Conservation (phyloP, 345 rosid species). For the Noccaea caerulescens region DNA sequence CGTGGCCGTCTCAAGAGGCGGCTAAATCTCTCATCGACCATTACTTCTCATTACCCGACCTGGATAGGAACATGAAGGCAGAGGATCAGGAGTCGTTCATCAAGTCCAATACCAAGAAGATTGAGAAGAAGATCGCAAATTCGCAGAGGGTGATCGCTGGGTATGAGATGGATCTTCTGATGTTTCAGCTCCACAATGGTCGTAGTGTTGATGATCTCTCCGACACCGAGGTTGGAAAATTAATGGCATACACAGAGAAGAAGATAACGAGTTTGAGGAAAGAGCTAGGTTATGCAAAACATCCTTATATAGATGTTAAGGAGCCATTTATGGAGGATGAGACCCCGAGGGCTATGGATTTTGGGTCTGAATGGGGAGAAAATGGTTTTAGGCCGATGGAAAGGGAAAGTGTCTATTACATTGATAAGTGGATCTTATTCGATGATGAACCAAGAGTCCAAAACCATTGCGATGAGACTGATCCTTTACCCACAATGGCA, state of each 20-base stretch:
- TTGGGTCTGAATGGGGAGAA: not conserved
- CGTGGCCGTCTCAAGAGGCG: slow-evolving; percentile 7
- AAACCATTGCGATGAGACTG: slow-evolving; percentile 1
- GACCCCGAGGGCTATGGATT: not conserved
- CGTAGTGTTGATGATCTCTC: not conserved
- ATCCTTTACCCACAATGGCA: not conserved
- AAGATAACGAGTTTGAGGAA: not conserved
- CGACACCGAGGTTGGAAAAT: not conserved
- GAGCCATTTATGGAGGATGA: not conserved
- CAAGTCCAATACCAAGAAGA: slow-evolving; percentile 1
- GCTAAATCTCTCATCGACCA: slow-evolving; percentile 1
- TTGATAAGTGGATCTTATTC: slow-evolving; percentile 5
- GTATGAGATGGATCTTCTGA: slow-evolving; percentile 22
- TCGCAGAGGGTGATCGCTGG: not conserved
- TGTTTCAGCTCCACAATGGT: slow-evolving; percentile 2
- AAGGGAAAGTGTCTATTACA: not conserved
- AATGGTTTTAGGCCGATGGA: not conserved
- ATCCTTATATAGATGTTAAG: not conserved
- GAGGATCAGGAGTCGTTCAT: slow-evolving; percentile 22
- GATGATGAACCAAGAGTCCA: not conserved
- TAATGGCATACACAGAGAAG: not conserved
- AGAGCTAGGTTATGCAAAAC: not conserved
- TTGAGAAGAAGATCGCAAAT: not conserved
- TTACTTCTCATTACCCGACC: not conserved
- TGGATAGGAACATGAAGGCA: slow-evolving; percentile 15